Percentiles rank a stretch among this genome's conserved stretches.
Conservation (phyloP, 2,329 filamentous ascomycete genomes). For the Grosmannia huntii region DNA sequence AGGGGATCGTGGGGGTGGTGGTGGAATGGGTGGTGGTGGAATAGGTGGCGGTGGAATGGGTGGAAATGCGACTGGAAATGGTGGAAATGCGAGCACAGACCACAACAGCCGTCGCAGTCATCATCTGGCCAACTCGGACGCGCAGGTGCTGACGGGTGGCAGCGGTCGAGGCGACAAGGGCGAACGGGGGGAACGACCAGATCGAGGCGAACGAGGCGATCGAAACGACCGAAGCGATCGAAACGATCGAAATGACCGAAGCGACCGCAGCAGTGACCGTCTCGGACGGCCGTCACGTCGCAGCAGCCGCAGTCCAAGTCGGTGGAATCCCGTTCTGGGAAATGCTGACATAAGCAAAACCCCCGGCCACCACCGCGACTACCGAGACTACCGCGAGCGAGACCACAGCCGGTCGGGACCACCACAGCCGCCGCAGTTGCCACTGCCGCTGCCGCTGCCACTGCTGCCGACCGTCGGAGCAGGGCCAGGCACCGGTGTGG, state of each 20-base stretch:
- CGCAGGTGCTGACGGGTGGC: constrained; percentile 41
- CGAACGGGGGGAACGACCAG: constrained; percentile 8
- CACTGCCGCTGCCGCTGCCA: background rate
- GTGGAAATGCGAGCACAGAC: constrained; percentile 19
- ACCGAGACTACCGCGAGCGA: background rate
- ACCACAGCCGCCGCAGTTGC: too few relatives aligned
- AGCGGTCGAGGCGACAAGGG: background rate
- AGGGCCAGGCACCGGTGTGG: background rate
- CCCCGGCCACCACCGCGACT: background rate
- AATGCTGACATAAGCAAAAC: background rate
- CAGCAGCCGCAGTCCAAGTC: background rate
- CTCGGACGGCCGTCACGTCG: constrained; percentile 13
- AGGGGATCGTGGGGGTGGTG: too few relatives aligned
- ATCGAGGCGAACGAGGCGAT: background rate
- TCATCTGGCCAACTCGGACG: constrained; percentile 39
- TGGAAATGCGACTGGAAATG: constrained; percentile 16
- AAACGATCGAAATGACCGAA: constrained; percentile 17
- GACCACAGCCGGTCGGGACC: constrained; percentile 29
- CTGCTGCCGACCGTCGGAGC: constrained; percentile 11
- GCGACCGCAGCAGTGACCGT: constrained; percentile 19
- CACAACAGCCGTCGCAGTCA: constrained; percentile 21
- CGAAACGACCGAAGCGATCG: constrained; percentile 22
- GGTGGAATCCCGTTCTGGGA: background rate
- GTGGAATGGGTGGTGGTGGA: too few relatives aligned
- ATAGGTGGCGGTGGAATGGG: constrained; percentile 21